Evolutionary conservation across 495 filamentous ascomycete genomes (phyloP), one percentile per base, ranked within the genome.

Genomic region (Hypoxylon rickii): DNA sequence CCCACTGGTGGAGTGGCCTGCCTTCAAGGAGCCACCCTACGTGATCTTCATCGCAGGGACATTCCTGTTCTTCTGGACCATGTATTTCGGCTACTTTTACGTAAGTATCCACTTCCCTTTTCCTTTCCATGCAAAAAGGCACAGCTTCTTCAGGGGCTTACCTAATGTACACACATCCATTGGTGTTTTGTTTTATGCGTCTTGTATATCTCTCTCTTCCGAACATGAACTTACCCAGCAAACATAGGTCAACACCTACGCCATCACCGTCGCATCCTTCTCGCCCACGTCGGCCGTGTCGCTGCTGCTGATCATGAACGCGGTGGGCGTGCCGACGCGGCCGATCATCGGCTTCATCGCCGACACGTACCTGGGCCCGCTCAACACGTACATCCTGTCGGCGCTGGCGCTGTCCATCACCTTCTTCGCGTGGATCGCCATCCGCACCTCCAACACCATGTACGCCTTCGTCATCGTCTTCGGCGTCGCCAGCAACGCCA

Each of bases 81-180:
- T 78, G 17, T 77, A 73, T 50, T 77, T 79, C 58, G 74, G 70
- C 2, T 73, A 61, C 33, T 76, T 79, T 40, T 79, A 75, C 51
- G 76, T 77, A 44, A 71, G 76, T 63, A 21, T 2, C 18, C 1
- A 42, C 31, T 16, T 7, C 12, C 36, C 46, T 36, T 12, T 34
- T n/a, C 13, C n/a, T 37, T 48, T 37, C 10, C n/a, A 10, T 18
- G 3, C 12, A 13, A 29, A 29, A 29, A 4, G 10, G 7, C 8
- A 12, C 39, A 11, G 13, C 20, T 42, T n/a, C n/a, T n/a, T n/a
- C n/a, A n/a, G n/a, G n/a, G n/a, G n/a, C n/a, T n/a, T n/a, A n/a
- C n/a, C n/a, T n/a, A n/a, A n/a, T n/a, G n/a, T n/a, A n/a, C n/a
- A n/a, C n/a, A n/a, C n/a, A n/a, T n/a, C n/a, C n/a, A n/a, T n/a